These are phyloP conservation scores for Pseudogymnoascus sp. DNA, from an alignment of 2,329 filamentous ascomycete species.

Conservation along the genomic window DNA sequence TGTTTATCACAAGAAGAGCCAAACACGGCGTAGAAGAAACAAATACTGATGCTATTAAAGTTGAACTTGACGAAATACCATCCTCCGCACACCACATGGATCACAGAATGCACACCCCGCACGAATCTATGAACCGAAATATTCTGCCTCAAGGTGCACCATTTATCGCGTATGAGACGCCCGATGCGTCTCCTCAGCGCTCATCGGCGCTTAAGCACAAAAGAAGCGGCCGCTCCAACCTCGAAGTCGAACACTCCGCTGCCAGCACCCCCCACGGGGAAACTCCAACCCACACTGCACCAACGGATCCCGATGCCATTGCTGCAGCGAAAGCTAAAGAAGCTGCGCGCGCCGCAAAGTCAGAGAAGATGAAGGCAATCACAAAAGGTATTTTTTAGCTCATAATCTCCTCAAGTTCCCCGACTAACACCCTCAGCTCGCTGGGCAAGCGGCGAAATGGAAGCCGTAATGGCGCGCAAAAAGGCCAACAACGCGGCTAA, in stretches of 20 bases:
- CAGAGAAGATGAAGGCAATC: constrained; percentile 12
- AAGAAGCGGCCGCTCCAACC: neutral
- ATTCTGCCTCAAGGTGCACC: neutral
- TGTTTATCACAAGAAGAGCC: neutral
- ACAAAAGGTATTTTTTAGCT: constrained; percentile 10
- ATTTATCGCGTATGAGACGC: constrained; percentile 2
- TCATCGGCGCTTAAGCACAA: neutral
- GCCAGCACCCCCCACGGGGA: neutral
- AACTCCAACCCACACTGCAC: neutral
- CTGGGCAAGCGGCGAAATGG: constrained; percentile 54
- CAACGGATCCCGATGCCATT: neutral
- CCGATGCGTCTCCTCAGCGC: neutral
- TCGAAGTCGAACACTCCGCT: neutral
- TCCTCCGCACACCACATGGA: neutral
- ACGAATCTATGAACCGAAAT: neutral
- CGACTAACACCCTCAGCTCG: constrained; percentile 28
- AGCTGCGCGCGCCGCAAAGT: constrained; percentile 8
- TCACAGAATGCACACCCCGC: neutral
- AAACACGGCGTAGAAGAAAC: neutral
- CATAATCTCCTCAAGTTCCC: neutral
- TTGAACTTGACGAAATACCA: neutral
- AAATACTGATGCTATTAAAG: neutral
- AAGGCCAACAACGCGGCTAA: constrained; percentile 52
- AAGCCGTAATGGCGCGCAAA: constrained; percentile 49
- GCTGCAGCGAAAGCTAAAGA: constrained; percentile 3